Evolutionary conservation across 1,139 yeast species (phyloP).

Genomic region (Blastobotrys serpentis): DNA sequence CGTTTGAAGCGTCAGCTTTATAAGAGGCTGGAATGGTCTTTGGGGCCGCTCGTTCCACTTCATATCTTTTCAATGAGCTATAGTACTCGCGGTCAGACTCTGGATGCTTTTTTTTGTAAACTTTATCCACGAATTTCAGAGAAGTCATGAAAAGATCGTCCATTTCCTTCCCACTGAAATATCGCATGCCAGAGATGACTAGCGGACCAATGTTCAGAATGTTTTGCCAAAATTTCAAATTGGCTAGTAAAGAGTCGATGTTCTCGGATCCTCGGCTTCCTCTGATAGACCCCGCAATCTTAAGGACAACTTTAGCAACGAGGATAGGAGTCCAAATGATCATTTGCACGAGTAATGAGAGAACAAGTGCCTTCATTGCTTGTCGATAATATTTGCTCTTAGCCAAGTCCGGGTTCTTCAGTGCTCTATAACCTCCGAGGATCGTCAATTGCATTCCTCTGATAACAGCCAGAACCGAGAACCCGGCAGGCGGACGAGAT

Average conservation of each 20-base stretch:
- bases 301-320: constrained; percentile 24
- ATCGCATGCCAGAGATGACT: constrained; percentile 43
- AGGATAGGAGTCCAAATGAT: constrained; percentile 41
- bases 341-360: constrained; percentile 44
- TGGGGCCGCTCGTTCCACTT: constrained; percentile 13
- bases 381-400: constrained; percentile 39
- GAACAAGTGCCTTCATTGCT: constrained; percentile 39
- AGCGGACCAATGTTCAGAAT: constrained; percentile 48
- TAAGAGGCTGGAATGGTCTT: not conserved
- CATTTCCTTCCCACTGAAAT: constrained; percentile 39
- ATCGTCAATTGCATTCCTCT: constrained; percentile 57
- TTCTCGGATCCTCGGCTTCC: constrained; percentile 21
- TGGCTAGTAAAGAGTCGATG: constrained; percentile 26
- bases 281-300: constrained; percentile 25
- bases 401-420: constrained; percentile 47
- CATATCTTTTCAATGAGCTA: constrained; percentile 23
- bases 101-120: constrained; percentile 42
- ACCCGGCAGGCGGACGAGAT: constrained; percentile 51
- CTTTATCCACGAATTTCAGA: constrained; percentile 45
- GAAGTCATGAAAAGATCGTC: constrained; percentile 45
- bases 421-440: constrained; percentile 50
- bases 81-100: constrained; percentile 33
- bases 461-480: constrained; percentile 47
- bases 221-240: constrained; percentile 40
- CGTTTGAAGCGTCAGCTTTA: constrained; percentile 3